These are phyloP conservation scores for Diaporthe capsici DNA, from an alignment of 2,329 filamentous ascomycete species.

Conservation along the genomic window DNA sequence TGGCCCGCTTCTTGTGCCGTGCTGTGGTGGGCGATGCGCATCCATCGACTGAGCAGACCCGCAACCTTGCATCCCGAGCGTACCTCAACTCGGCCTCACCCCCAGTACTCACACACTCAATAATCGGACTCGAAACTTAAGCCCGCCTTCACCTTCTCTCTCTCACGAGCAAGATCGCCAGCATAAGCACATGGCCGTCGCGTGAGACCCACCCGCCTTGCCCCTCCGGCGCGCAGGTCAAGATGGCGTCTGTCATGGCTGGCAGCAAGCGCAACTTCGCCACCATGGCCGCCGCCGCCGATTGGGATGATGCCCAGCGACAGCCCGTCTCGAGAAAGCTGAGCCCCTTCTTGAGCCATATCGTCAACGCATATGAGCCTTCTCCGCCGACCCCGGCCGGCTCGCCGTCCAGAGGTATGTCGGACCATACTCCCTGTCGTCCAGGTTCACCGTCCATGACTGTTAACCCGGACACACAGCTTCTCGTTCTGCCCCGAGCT, in stretches of 20 bases:
- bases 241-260: slow-evolving; percentile 43
- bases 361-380: background rate
- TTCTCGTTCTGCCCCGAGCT: slow-evolving; percentile 42
- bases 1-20: background rate
- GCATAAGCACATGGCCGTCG: slow-evolving; percentile 11
- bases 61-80: slow-evolving; percentile 9
- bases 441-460: background rate
- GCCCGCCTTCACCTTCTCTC: background rate
- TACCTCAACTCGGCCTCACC: background rate
- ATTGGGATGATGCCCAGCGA: slow-evolving; percentile 36
- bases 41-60: slow-evolving; percentile 5
- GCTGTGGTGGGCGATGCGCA: background rate
- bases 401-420: slow-evolving; percentile 38
- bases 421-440: background rate
- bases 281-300: slow-evolving; percentile 42
- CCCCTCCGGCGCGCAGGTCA: slow-evolving; percentile 15
- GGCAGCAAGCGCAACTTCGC: slow-evolving; percentile 48
- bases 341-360: slow-evolving; percentile 27
- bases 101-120: background rate
- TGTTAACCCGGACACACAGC: slow-evolving; percentile 31
- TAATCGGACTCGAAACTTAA: background rate
- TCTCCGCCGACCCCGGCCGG: slow-evolving; percentile 23
- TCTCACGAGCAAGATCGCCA: background rate
- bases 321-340: slow-evolving; percentile 11
- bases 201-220: background rate